These are phyloP conservation scores for Casuarina cunninghamiana DNA, from an alignment of 306 rosid genomes.

Conservation along the genomic window DNA sequence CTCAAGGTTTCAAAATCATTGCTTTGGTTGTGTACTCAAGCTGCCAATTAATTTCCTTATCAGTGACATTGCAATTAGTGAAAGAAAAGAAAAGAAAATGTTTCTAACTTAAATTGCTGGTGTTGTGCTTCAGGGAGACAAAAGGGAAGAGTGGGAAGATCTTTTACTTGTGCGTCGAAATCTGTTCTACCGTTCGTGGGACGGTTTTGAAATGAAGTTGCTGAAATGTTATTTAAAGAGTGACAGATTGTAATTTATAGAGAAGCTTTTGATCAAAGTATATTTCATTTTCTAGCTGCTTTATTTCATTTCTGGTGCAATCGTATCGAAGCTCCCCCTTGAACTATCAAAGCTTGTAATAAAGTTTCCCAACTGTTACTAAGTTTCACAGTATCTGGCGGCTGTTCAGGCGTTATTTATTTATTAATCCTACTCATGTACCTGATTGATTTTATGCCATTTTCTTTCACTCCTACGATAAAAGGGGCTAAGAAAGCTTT, in stretches of 20 bases:
- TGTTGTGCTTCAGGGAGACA: slow-evolving; percentile 34
- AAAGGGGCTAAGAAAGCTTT: no score
- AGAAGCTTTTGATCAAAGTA: slow-evolving; percentile 33
- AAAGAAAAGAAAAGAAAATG: background rate
- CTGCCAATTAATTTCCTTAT: slow-evolving; percentile 3
- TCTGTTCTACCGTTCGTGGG: slow-evolving; percentile 38
- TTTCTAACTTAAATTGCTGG: slow-evolving; percentile 3
- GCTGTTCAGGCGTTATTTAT: background rate
- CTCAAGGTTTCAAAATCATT: slow-evolving; percentile 35
- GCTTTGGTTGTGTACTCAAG: slow-evolving; percentile 7
- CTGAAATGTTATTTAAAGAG: slow-evolving; percentile 25
- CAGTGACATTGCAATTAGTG: background rate
- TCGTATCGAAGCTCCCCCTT: slow-evolving; percentile 27
- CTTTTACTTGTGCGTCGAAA: slow-evolving; percentile 22
- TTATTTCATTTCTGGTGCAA: slow-evolving; percentile 22
- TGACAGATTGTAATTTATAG: slow-evolving; percentile 35
- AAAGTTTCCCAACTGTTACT: slow-evolving; percentile 9
- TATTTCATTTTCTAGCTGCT: slow-evolving; percentile 28
- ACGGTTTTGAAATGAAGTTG: slow-evolving; percentile 28
- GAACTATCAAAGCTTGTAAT: slow-evolving; percentile 41
- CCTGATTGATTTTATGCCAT: no score
- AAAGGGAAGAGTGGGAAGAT: slow-evolving; percentile 25
- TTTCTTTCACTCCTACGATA: no score
- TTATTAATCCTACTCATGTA: background rate
- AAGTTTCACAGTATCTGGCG: background rate